A percentile compares a stretch with the other conserved stretches of the same genome.
Conservation (phyloP, 2,329 filamentous ascomycete species). For the Neofusicoccum parvum region DNA sequence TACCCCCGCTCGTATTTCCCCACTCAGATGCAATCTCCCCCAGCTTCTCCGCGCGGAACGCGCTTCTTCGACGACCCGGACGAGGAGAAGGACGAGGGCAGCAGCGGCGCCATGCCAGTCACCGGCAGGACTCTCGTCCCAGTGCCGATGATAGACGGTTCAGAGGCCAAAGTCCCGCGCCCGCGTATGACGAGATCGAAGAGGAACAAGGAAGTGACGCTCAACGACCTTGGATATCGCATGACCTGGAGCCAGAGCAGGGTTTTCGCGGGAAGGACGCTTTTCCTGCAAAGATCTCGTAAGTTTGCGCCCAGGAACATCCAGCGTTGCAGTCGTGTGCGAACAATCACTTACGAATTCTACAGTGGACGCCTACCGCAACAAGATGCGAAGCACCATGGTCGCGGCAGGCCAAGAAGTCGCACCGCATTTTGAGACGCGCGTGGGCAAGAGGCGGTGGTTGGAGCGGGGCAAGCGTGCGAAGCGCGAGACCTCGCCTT, state of each 20-base stretch:
- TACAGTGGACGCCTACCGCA: conserved; percentile 88
- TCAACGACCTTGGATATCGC: conserved; percentile 91
- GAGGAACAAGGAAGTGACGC: conserved; percentile 78
- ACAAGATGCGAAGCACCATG: conserved; percentile 84
- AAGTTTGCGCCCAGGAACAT: conserved; percentile 51
- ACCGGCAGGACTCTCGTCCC: conserved; percentile 51
- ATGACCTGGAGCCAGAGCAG: conserved; percentile 97
- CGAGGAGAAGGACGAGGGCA: conserved; percentile 58
- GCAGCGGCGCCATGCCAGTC: conserved; percentile 44
- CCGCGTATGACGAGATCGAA: conserved; percentile 71
- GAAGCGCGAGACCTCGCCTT: conserved; percentile 39
- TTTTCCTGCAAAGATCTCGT: conserved; percentile 91
- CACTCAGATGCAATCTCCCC: conserved; percentile 86
- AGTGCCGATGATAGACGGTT: conserved; percentile 63
- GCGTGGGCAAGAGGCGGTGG: conserved; percentile 75
- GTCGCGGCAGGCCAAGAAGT: conserved; percentile 77
- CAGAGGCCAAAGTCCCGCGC: conserved; percentile 71
- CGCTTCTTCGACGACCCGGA: conserved; percentile 68
- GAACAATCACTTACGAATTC: conserved; percentile 27
- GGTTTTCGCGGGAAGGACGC: conserved; percentile 80
- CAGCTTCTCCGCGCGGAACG: conserved; percentile 72
- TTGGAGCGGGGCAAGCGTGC: conserved; percentile 49
- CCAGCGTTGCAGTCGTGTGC: not conserved
- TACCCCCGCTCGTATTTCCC: conserved; percentile 92
- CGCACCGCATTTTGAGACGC: conserved; percentile 85